Base-by-base conservation (phyloP, 371 early-diverging fungal genomes). In the Mucor lusitanicus region DNA sequence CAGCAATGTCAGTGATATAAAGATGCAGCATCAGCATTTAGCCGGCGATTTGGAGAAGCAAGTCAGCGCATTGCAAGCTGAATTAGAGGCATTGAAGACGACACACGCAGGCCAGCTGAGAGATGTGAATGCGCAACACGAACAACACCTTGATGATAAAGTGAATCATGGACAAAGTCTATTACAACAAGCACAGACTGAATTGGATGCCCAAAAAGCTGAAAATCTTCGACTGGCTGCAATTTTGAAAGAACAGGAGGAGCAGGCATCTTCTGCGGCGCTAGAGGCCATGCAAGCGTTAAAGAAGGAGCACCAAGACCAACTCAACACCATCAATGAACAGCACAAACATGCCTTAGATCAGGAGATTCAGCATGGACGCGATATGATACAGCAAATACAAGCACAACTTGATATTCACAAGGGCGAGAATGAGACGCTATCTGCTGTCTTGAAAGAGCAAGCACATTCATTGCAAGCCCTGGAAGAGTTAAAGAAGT, bases 401-500 rank as follows among this genome's bases (percentile, higher is more conserved):
- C 50, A 50, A 50, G 50, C 25, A 50, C 25, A 50, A 13, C 9
- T 50, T 13, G 25, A 50, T 12, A 25, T 9, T 4, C 25, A 50
- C 21, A 50, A 50, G 23, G 50, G 25, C 5, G 50, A 53, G 39
- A 33, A 63, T 37, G 39, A 63, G 9, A 33, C 54, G 13, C 39
- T 54, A 25, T 63, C 35, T 12, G 1, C 6, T 12, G 21, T 23
- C 11, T 35, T 63, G 8, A 33, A 63, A 21, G 53, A 40, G 39
- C 63, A 63, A 54, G 35, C 21, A 11, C 40, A 61, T 25, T 25
- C 54, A 17, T 32, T 66, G 19, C 39, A 60, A 42, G 23, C 33
- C 17, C 35, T 59, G 3, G 42, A 55, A 42, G 55, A 54, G 8
- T 7, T 56, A 21, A 56, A 64, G n/a, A 39, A 59, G 21, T 28